Conservation (phyloP, 2,329 filamentous ascomycete species). For the Fusarium duplospermum region DNA sequence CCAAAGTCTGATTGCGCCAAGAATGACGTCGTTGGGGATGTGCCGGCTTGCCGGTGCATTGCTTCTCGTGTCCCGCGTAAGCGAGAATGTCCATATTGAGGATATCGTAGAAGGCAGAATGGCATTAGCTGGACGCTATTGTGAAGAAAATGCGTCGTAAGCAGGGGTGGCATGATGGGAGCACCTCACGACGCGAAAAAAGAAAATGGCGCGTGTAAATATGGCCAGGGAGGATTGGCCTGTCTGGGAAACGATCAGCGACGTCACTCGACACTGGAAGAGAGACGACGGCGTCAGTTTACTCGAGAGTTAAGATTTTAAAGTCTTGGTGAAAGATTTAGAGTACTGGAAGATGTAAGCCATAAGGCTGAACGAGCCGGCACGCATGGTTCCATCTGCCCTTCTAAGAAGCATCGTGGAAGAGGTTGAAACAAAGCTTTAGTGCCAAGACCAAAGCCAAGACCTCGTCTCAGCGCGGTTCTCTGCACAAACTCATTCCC, state of each 20-base stretch:
- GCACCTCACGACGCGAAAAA: background rate
- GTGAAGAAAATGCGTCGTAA: background rate
- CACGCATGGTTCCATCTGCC: background rate
- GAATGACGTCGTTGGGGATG: background rate
- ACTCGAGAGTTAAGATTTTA: background rate
- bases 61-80: background rate
- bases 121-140: background rate
- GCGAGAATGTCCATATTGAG: conserved; percentile 4
- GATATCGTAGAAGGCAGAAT: background rate
- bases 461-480: conserved; percentile 18
- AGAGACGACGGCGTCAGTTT: background rate
- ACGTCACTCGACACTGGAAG: background rate
- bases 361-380: background rate
- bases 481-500: conserved; percentile 3
- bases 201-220: conserved; percentile 6
- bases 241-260: conserved; percentile 2
- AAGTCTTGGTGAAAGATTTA: background rate
- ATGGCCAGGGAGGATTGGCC: background rate
- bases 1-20: background rate
- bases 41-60: conserved; percentile 1
- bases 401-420: conserved; percentile 20
- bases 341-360: background rate
- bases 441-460: conserved; percentile 41
- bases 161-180: conserved; percentile 1
- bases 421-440: conserved; percentile 41